phyloP scores from a whole-genome alignment of 805 yeast species.

The Kregervanrija pseudodelftensis region DNA sequence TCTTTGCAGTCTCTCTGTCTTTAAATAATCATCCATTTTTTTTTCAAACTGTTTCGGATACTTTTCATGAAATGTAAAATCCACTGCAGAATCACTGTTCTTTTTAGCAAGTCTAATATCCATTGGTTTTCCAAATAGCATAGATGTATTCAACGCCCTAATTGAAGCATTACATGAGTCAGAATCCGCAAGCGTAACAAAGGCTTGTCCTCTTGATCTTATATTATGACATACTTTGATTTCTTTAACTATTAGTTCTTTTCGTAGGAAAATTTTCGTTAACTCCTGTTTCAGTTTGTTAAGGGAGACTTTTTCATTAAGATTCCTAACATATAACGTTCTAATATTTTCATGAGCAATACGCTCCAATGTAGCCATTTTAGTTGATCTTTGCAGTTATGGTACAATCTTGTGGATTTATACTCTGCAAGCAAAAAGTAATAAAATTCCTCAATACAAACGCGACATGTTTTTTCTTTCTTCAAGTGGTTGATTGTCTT shows the following conservation, averaged over 20 bases:
- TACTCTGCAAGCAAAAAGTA: too few relatives aligned
- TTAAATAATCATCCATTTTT: constrained; percentile 17
- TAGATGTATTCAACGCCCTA: constrained; percentile 32
- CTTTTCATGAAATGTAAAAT: constrained; percentile 7
- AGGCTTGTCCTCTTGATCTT: constrained; percentile 79
- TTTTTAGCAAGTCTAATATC: constrained; percentile 36
- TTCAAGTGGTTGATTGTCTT: too few relatives aligned
- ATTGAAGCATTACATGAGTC: constrained; percentile 41
- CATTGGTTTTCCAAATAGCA: constrained; percentile 42
- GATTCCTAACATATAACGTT: constrained; percentile 56
- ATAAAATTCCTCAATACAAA: too few relatives aligned
- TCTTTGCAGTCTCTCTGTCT: constrained; percentile 15
- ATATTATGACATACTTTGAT: constrained; percentile 54
- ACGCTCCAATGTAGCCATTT: too few relatives aligned
- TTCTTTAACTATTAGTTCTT: constrained; percentile 35
- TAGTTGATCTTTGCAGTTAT: too few relatives aligned
- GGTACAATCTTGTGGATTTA: too few relatives aligned
- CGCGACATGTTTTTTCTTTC: too few relatives aligned
- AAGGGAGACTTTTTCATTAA: constrained; percentile 61
- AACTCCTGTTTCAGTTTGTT: constrained; percentile 42
- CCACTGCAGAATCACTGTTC: constrained; percentile 34
- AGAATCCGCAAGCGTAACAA: constrained; percentile 45
- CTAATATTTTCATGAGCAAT: constrained; percentile 14
- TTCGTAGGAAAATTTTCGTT: constrained; percentile 36
- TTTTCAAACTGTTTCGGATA: constrained; percentile 7